Percentiles rank a stretch among this genome's conserved stretches.
These are phyloP conservation scores for Trypanosoma conorhini DNA, from an alignment of 208 protist genomes.

Conservation along the genomic window DNA sequence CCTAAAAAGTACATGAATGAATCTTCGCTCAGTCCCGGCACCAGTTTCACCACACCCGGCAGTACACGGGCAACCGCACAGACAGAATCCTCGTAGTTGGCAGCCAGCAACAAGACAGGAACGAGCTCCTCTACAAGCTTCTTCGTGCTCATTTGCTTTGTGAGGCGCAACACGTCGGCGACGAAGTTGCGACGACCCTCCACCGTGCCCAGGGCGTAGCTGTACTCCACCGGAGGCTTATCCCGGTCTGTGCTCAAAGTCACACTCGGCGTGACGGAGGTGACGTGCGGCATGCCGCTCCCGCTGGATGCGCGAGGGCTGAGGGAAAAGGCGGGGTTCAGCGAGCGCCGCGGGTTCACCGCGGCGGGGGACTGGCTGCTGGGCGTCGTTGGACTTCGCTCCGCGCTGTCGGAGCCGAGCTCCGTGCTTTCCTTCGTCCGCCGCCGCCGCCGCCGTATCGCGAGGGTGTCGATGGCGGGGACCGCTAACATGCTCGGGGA, in stretches of 20 bases:
- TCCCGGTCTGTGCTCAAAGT: constrained; percentile 44
- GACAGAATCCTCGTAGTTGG: constrained; percentile 64
- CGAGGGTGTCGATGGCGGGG: neutral
- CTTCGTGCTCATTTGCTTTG: constrained; percentile 47
- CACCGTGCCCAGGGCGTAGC: constrained; percentile 18
- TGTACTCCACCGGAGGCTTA: constrained; percentile 27
- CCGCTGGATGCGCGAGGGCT: constrained; percentile 40
- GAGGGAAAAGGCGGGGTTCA: constrained; percentile 70
- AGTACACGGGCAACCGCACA: constrained; percentile 47
- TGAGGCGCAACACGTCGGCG: constrained; percentile 39
- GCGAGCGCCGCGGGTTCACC: constrained; percentile 40
- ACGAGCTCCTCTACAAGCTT: constrained; percentile 63
- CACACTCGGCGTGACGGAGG: constrained; percentile 33
- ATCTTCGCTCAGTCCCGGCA: constrained; percentile 32
- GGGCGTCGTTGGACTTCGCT: constrained; percentile 4
- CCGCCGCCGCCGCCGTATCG: neutral
- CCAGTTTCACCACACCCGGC: constrained; percentile 50
- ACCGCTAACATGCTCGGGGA: neutral
- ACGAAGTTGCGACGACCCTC: constrained; percentile 65
- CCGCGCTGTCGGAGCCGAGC: neutral
- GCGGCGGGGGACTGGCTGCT: constrained; percentile 17
- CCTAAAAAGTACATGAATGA: constrained; percentile 65
- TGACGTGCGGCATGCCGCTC: constrained; percentile 30
- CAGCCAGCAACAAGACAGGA: constrained; percentile 54
- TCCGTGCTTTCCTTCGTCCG: constrained; percentile 2